Evolutionary conservation across 2,329 filamentous ascomycete species (phyloP).

Genomic region (Cytospora schulzeri): DNA sequence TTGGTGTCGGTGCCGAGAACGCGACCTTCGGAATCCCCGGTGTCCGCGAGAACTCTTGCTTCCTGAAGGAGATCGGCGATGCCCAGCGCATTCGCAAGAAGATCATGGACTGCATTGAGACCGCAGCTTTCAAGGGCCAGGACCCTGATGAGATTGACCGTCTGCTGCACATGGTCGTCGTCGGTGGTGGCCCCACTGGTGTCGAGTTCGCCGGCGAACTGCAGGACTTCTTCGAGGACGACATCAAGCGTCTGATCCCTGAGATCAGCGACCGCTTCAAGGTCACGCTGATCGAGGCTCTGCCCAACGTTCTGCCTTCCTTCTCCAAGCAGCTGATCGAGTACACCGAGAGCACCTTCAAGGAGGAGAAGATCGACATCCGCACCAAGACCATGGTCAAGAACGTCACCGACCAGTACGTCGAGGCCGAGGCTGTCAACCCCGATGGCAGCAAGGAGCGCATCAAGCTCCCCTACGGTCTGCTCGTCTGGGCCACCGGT

Average conservation of each 20-base stretch:
- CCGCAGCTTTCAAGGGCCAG: slow-evolving; percentile 97
- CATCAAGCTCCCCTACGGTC: slow-evolving; percentile 86
- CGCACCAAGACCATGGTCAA: slow-evolving; percentile 99
- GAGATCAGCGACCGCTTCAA: slow-evolving; percentile 95
- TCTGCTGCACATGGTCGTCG: slow-evolving; percentile 96
- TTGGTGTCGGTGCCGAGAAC: slow-evolving; percentile 97
- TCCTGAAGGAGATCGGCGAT: slow-evolving; percentile 97
- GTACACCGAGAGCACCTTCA: slow-evolving; percentile 98
- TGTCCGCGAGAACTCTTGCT: slow-evolving; percentile 92
- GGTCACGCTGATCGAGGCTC: slow-evolving; percentile 94
- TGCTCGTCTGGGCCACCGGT: slow-evolving; percentile 97
- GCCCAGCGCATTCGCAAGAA: slow-evolving; percentile 95
- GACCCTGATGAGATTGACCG: slow-evolving; percentile 84
- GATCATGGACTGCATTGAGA: slow-evolving; percentile 99
- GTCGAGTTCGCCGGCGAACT: slow-evolving; percentile 98
- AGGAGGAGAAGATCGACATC: slow-evolving; percentile 97
- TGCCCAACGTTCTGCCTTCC: slow-evolving; percentile 94
- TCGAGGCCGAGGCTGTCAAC: slow-evolving; percentile 82
- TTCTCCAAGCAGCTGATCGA: slow-evolving; percentile 99
- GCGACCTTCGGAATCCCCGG: slow-evolving; percentile 97
- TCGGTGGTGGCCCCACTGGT: slow-evolving; percentile 90
- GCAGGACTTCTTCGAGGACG: slow-evolving; percentile 97
- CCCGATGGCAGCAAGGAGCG: slow-evolving; percentile 83
- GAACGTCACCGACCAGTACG: slow-evolving; percentile 88
- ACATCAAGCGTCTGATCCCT: slow-evolving; percentile 97